Evolutionary conservation across 306 rosid genomes (phyloP), one percentile per base, ranked within the genome.

Genomic region (Vigna hirtella): DNA sequence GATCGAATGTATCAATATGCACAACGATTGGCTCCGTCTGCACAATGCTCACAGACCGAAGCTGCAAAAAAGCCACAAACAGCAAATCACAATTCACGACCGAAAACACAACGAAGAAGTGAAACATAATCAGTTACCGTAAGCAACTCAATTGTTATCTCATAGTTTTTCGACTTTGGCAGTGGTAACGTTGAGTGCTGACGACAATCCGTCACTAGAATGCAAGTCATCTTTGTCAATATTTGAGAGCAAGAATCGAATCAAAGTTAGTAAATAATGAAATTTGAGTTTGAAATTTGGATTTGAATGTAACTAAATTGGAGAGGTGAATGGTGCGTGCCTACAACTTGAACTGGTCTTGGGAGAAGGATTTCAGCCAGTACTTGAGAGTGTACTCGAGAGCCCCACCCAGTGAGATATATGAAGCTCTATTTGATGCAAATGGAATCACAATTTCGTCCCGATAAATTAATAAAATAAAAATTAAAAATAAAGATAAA

Each of bases 361-460:
- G 73, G 64, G 96, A 84, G 90, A 91, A 94, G 34, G 98, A 94
- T 81, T 90, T 94, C 76, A 94, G 83, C 98, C 96, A 94, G 72
- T 94, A 94, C 88, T 92, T 94, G 78, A 94, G 96, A 53, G 97
- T 94, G 85, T 94, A 92, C 83, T 94, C 97, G 32, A 94, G 84
- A 32, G 98, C 97, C 17, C 89, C 84, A 43, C 91, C 98, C 53
- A 94, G 79, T 66, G 92, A 24, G 24, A 24, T 24, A 1, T 1
- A 24, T 1, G 24, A 24, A 1, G 24, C 24, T 24, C 24, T 24
- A 1, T 24, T 24, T 24, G 24, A 1, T 1, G 24, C 2, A 24
- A 1, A 24, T 24, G 0, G 24, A 24, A 24, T 24, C 2, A 24
- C 24, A 1, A 20, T 20, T 20, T 20, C 20, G 0, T 20, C 20